A percentile compares a stretch with the other conserved stretches of the same genome.
phyloP scores from a whole-genome alignment of 768 basidiomycete species.

The Candolleomyces eurysporus region DNA sequence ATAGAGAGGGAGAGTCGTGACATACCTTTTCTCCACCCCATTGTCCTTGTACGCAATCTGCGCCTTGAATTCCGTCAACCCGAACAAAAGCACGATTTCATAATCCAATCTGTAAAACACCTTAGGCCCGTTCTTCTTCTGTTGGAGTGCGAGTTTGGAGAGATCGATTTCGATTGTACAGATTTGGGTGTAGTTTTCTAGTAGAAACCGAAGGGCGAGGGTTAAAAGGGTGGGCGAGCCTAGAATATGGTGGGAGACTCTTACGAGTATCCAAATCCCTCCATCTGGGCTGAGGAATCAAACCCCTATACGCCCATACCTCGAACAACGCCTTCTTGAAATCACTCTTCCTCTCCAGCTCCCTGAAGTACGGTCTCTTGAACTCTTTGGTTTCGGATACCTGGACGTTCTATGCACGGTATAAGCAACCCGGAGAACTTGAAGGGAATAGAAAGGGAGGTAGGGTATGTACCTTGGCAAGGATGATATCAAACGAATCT shows the following conservation, averaged over 20 bases:
- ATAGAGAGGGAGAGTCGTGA: not conserved
- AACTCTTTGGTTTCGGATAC: conserved; percentile 20
- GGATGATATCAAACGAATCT: conserved; percentile 14
- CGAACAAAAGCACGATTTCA: conserved; percentile 11
- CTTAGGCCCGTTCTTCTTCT: not conserved
- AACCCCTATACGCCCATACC: conserved; percentile 17
- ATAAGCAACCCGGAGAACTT: not conserved
- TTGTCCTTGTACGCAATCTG: conserved; percentile 8
- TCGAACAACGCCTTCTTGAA: conserved; percentile 6
- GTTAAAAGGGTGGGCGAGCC: not conserved
- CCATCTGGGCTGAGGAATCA: conserved; percentile 3
- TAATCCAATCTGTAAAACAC: conserved; percentile 11
- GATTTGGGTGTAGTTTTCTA: conserved; percentile 21
- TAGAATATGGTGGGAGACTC: not conserved
- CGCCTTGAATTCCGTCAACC: conserved; percentile 12
- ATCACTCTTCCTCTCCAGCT: conserved; percentile 6
- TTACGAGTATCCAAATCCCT: conserved; percentile 13
- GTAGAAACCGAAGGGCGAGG: not conserved
- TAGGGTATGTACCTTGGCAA: conserved; percentile 9
- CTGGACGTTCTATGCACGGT: conserved; percentile 15
- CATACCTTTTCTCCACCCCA: not conserved
- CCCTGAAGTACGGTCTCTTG: conserved; percentile 12
- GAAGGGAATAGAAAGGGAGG: not conserved
- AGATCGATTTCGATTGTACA: conserved; percentile 21
- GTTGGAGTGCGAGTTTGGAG: conserved; percentile 4